Conservation (phyloP, 306 rosid species). For the Quercus dentata region DNA sequence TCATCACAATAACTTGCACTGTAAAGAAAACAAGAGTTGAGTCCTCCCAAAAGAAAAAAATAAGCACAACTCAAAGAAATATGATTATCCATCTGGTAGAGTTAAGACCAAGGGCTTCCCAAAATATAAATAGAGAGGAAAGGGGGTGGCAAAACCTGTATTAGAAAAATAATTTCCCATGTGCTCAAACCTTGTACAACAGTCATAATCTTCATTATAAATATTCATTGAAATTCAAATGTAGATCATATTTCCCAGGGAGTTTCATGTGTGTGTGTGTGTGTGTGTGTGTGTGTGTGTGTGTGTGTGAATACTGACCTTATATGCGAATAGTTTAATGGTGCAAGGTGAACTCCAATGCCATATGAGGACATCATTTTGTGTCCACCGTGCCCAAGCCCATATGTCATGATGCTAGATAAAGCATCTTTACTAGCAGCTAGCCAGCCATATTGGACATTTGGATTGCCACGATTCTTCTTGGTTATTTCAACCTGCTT, state of each 20-base stretch:
- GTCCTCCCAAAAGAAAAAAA: conserved; percentile 22
- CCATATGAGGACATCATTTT: conserved; percentile 45
- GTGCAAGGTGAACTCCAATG: conserved; percentile 66
- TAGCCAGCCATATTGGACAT: conserved; percentile 81
- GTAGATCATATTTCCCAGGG: not conserved
- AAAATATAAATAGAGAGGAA: not conserved
- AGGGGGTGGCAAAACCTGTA: not conserved
- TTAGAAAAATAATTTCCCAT: too few species aligned
- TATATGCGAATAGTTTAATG: conserved; percentile 39
- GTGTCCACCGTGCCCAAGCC: conserved; percentile 61
- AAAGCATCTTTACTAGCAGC: conserved; percentile 55
- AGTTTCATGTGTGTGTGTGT: not conserved
- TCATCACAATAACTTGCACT: conserved; percentile 70
- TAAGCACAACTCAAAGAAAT: conserved; percentile 6
- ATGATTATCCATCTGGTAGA: not conserved
- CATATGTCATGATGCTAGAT: conserved; percentile 51
- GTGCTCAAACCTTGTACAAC: not conserved
- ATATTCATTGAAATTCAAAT: too few species aligned
- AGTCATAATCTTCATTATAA: not conserved
- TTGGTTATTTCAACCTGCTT: conserved; percentile 75
- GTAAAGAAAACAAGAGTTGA: conserved; percentile 43
- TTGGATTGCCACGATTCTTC: conserved; percentile 54
- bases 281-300: too few species aligned
- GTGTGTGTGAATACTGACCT: conserved; percentile 38
- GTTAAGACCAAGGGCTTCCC: not conserved